Conservation (phyloP, 2,329 filamentous ascomycete genomes). For the Alternaria rosae region DNA sequence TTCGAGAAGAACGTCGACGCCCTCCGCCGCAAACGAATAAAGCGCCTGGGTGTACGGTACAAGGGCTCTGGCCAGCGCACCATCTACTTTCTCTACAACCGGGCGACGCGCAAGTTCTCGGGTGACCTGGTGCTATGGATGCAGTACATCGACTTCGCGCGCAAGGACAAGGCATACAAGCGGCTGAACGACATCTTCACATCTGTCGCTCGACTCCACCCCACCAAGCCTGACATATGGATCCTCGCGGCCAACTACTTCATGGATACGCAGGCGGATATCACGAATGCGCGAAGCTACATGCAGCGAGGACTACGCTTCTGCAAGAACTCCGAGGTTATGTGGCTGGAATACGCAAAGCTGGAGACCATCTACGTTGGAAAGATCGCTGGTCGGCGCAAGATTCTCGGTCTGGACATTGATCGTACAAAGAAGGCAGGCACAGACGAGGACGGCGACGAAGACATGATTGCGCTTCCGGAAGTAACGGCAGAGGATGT, state of each 20-base stretch:
- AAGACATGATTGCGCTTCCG: constrained; percentile 63
- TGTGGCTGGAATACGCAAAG: constrained; percentile 92
- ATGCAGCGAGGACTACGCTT: constrained; percentile 91
- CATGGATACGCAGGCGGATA: constrained; percentile 82
- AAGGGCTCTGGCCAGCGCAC: constrained; percentile 77
- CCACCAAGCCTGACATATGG: constrained; percentile 84
- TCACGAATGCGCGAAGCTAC: constrained; percentile 82
- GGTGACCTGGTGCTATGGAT: constrained; percentile 85
- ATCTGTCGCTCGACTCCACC: constrained; percentile 81
- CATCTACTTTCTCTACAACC: constrained; percentile 88
- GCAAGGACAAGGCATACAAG: constrained; percentile 68
- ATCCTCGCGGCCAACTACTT: constrained; percentile 79
- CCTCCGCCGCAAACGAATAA: constrained; percentile 82
- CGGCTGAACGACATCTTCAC: constrained; percentile 68
- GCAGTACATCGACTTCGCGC: constrained; percentile 85
- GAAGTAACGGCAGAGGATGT: constrained; percentile 69
- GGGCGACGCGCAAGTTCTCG: constrained; percentile 83
- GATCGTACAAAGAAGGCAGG: constrained; percentile 53
- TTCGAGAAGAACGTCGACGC: constrained; percentile 73
- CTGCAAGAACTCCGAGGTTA: constrained; percentile 73
- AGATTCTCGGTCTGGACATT: constrained; percentile 68
- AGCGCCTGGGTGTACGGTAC: constrained; percentile 78
- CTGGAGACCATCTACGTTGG: constrained; percentile 92
- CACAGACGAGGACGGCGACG: constrained; percentile 56
- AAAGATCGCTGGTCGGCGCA: constrained; percentile 77